phyloP scores from a whole-genome alignment of 345 rosid species.

The Eucalyptus pauciflora region DNA sequence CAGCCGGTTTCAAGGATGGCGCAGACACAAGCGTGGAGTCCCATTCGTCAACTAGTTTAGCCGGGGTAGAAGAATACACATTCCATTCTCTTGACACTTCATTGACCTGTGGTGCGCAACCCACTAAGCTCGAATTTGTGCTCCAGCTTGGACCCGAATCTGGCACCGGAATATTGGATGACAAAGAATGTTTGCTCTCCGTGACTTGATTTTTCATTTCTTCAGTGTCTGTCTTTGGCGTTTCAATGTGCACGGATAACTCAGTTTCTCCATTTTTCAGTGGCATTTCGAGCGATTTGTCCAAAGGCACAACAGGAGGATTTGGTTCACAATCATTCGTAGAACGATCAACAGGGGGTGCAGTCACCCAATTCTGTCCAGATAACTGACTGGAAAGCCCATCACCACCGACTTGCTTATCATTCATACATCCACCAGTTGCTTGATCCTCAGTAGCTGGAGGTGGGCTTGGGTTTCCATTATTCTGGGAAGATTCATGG shows the following conservation, averaged over 20 bases:
- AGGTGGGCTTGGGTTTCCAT: conserved; percentile 3
- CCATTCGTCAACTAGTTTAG: conserved; percentile 23
- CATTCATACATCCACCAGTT: background rate
- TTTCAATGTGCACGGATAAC: conserved; percentile 38
- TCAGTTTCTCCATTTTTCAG: conserved; percentile 27
- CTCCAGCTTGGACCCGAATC: conserved; percentile 72
- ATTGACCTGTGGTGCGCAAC: conserved; percentile 39
- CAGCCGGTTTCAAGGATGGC: conserved; percentile 35
- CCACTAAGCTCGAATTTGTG: conserved; percentile 54
- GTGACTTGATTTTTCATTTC: conserved; percentile 31
- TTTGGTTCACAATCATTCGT: conserved; percentile 21
- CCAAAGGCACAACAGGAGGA: conserved; percentile 16
- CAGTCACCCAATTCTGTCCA: conserved; percentile 26
- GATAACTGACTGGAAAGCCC: conserved; percentile 25
- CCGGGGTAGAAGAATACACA: background rate
- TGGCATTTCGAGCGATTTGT: conserved; percentile 25
- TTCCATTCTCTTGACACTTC: conserved; percentile 52
- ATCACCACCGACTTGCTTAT: conserved; percentile 24
- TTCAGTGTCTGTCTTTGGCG: conserved; percentile 29
- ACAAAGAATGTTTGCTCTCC: conserved; percentile 30
- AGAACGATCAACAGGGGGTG: conserved; percentile 4
- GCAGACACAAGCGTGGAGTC: conserved; percentile 29
- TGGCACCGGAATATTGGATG: conserved; percentile 35
- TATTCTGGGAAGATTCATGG: background rate
- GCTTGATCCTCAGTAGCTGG: conserved; percentile 1